A percentile compares a stretch with the other conserved stretches of the same genome.
These are phyloP conservation scores for Saururus chinensis DNA, from an alignment of 164 flowering plant species.

Conservation along the genomic window DNA sequence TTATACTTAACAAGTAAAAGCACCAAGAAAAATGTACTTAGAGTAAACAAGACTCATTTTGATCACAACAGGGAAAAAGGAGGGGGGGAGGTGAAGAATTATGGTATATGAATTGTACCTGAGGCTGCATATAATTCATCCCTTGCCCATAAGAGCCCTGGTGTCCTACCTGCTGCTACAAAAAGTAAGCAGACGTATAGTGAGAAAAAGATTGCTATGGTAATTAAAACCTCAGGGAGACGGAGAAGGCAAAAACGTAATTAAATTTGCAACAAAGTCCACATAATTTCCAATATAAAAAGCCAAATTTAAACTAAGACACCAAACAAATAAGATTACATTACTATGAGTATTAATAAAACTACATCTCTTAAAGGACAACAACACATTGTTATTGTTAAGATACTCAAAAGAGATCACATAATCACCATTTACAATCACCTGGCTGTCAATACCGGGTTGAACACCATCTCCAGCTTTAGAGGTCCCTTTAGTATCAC, in stretches of 20 bases:
- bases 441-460: constrained; percentile 8
- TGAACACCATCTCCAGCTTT: constrained; percentile 23
- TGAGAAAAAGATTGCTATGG: neutral
- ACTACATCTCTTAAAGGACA: neutral
- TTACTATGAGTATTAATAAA: neutral
- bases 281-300: neutral
- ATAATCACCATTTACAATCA: constrained; percentile 8
- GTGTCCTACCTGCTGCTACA: constrained; percentile 10
- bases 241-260: too few relatives aligned
- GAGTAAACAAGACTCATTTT: neutral
- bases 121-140: constrained; percentile 16
- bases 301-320: neutral
- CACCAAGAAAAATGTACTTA: neutral
- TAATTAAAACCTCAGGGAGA: too few relatives aligned
- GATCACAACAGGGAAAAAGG: neutral
- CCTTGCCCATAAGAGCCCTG: constrained; percentile 23
- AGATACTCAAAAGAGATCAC: neutral
- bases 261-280: neutral
- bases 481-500: constrained; percentile 23
- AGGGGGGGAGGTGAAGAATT: neutral
- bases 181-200: neutral
- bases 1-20: neutral
- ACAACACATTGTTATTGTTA: neutral
- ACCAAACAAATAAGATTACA: neutral
- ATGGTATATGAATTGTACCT: constrained; percentile 8